phyloP scores from a whole-genome alignment of 148 eudicot species.

The Rhododendron simsii region DNA sequence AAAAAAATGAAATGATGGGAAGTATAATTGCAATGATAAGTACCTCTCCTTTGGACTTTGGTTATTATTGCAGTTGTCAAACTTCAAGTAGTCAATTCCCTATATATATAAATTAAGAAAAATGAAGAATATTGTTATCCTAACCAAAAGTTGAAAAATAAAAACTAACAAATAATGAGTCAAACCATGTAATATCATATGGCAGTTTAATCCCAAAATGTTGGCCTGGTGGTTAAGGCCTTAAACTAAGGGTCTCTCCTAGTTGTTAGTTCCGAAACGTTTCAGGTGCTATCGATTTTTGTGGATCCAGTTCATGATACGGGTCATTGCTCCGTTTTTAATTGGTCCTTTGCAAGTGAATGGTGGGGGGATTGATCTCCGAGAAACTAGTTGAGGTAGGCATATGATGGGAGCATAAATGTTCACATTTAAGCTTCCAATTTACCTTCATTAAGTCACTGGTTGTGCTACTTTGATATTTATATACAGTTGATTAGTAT shows the following conservation, averaged over 20 bases:
- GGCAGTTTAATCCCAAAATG: background rate
- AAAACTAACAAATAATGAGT: background rate
- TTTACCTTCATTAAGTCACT: too few relatives aligned
- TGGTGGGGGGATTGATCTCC: too few relatives aligned
- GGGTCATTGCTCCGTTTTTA: background rate
- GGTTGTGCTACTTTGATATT: too few relatives aligned
- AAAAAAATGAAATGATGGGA: background rate
- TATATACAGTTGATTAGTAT: too few relatives aligned
- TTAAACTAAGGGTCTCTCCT: background rate
- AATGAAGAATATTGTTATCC: background rate
- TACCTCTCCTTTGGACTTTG: constrained; percentile 55
- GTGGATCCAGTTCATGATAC: too few relatives aligned
- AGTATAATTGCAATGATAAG: background rate
- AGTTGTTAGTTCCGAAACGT: background rate
- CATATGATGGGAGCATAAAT: too few relatives aligned
- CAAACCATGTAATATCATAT: background rate
- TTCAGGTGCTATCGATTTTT: too few relatives aligned
- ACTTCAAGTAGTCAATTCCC: constrained; percentile 91
- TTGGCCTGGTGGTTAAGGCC: background rate
- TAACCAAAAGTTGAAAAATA: too few relatives aligned
- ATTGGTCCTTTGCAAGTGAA: too few relatives aligned
- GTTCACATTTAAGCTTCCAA: too few relatives aligned
- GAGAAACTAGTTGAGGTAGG: too few relatives aligned
- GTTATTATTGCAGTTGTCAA: constrained; percentile 61
- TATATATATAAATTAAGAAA: constrained; percentile 5